These are phyloP conservation scores for Penicillium crustosum DNA, from an alignment of 2,329 filamentous ascomycete species.

Conservation along the genomic window DNA sequence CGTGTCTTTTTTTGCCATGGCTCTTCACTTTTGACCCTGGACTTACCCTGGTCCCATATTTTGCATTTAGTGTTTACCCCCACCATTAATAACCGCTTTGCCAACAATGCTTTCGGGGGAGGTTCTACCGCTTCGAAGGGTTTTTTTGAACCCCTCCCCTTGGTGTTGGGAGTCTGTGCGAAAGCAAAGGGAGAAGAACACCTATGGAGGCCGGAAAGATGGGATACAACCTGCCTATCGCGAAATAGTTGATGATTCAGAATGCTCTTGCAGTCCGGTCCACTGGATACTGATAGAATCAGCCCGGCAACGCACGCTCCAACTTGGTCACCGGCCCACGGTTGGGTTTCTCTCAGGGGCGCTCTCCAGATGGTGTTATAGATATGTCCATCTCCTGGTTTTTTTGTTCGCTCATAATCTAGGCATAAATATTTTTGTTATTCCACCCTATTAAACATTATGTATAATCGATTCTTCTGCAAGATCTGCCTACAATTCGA, in stretches of 20 bases:
- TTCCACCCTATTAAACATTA: background rate
- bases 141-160: background rate
- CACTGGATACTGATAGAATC: conserved; percentile 16
- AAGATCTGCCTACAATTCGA: background rate
- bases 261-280: conserved; percentile 9
- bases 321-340: conserved; percentile 16
- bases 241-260: background rate
- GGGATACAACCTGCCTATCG: conserved; percentile 4
- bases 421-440: background rate
- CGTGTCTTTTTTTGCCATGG: background rate
- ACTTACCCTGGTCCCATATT: background rate
- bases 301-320: conserved; percentile 21
- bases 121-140: background rate
- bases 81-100: background rate
- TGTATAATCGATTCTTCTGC: background rate
- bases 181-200: background rate
- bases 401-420: background rate
- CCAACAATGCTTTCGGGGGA: background rate
- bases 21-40: conserved; percentile 2
- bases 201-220: background rate
- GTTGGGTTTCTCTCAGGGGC: conserved; percentile 4
- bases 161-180: conserved; percentile 2
- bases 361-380: conserved; percentile 5
- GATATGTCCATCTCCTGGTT: background rate
- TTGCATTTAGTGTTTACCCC: background rate